These are phyloP conservation scores for Hymenoscyphus albidus DNA, from an alignment of 2,329 filamentous ascomycete genomes.

Conservation along the genomic window DNA sequence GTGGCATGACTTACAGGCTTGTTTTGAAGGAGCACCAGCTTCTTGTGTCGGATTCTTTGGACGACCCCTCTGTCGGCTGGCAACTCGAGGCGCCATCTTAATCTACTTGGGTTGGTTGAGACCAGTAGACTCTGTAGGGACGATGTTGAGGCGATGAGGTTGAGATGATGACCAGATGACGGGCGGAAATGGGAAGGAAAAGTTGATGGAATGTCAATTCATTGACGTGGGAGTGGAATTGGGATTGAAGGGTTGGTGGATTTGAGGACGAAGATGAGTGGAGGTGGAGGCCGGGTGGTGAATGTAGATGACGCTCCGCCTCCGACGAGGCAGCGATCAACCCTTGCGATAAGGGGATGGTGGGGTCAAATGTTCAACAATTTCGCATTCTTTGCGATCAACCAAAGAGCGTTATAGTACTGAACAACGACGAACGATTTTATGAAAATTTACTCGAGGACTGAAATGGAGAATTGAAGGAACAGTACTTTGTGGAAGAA, in stretches of 20 bases:
- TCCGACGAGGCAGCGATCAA: background rate
- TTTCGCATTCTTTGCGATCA: background rate
- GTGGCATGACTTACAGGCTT: constrained; percentile 26
- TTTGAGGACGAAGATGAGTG: too few relatives aligned
- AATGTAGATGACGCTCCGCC: background rate
- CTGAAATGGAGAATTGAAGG: background rate
- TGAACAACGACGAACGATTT: background rate
- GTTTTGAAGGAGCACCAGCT: constrained; percentile 22
- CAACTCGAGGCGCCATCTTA: constrained; percentile 18
- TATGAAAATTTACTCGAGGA: background rate
- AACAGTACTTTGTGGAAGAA: background rate
- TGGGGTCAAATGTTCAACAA: background rate
- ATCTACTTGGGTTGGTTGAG: background rate
- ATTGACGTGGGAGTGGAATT: background rate
- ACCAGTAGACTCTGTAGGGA: background rate
- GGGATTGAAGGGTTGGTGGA: background rate
- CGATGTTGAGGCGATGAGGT: background rate
- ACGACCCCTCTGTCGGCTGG: constrained; percentile 18
- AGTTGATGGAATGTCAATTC: background rate
- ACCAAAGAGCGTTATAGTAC: background rate
- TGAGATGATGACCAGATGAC: background rate
- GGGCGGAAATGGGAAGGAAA: background rate
- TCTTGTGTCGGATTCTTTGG: constrained; percentile 21
- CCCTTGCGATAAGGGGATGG: background rate
- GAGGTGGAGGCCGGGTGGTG: background rate